A percentile compares a stretch with the other conserved stretches of the same genome.
Conservation (phyloP, 2,329 filamentous ascomycete genomes). For the Ilyonectria sp. region DNA sequence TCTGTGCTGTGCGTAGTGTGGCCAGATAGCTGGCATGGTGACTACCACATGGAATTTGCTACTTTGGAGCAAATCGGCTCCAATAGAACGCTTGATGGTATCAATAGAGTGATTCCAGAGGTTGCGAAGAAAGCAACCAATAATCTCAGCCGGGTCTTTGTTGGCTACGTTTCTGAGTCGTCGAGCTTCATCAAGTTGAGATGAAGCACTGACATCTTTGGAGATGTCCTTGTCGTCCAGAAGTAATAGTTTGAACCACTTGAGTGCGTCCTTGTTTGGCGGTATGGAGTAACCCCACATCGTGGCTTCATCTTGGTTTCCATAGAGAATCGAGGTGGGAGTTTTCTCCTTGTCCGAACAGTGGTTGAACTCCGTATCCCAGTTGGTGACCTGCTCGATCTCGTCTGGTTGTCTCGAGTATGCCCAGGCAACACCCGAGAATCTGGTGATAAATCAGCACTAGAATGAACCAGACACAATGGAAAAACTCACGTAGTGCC, state of each 20-base stretch:
- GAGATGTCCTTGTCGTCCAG: conserved; percentile 52
- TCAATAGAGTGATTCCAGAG: conserved; percentile 52
- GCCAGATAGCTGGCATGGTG: conserved; percentile 62
- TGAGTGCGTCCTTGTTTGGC: conserved; percentile 36
- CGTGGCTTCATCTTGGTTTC: accelerated
- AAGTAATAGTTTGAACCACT: conserved; percentile 61
- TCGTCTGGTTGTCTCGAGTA: conserved; percentile 46
- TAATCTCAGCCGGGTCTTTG: conserved; percentile 47
- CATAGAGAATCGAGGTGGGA: conserved; percentile 48
- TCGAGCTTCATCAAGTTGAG: conserved; percentile 37
- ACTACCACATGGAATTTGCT: conserved; percentile 55
- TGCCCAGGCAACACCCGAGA: conserved; percentile 60
- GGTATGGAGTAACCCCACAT: conserved; percentile 55
- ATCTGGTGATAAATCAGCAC: conserved; percentile 42
- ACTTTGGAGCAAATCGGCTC: conserved; percentile 37
- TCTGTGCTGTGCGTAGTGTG: conserved; percentile 50
- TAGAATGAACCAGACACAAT: not conserved
- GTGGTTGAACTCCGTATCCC: conserved; percentile 39
- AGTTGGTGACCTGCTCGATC: conserved; percentile 52
- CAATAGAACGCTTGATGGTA: conserved; percentile 45
- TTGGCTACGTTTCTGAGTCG: not conserved
- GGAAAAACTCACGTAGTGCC: conserved; percentile 58
- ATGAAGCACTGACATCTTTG: conserved; percentile 36
- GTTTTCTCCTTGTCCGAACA: conserved; percentile 53
- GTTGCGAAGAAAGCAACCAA: conserved; percentile 50